These are phyloP conservation scores for Groenewaldozyma auringiensis DNA, from an alignment of 1,139 yeast species.

Conservation along the genomic window DNA sequence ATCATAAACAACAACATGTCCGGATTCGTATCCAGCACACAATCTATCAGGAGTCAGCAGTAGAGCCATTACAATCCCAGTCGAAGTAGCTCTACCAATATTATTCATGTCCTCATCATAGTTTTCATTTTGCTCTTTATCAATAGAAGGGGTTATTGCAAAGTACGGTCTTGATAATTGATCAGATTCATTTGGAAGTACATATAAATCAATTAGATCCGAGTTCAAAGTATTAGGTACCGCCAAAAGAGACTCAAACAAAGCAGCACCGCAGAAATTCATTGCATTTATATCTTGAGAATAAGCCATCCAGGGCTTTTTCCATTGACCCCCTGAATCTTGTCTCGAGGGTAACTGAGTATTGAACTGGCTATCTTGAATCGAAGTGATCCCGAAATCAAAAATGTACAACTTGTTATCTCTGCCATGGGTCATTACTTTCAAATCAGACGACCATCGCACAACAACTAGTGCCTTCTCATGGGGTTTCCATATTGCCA, in stretches of 20 bases:
- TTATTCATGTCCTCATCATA: not conserved
- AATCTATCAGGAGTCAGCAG: slow-evolving; percentile 18
- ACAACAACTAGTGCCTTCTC: slow-evolving; percentile 26
- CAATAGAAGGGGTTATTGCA: slow-evolving; percentile 9
- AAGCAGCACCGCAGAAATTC: slow-evolving; percentile 32
- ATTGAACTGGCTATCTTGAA: slow-evolving; percentile 11
- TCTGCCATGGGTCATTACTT: slow-evolving; percentile 34
- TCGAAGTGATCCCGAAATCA: slow-evolving; percentile 15
- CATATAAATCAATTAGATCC: slow-evolving; percentile 31
- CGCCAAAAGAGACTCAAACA: slow-evolving; percentile 23
- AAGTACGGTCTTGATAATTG: slow-evolving; percentile 10
- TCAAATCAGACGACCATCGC: slow-evolving; percentile 18
- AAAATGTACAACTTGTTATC: slow-evolving; percentile 31
- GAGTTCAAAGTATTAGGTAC: slow-evolving; percentile 34
- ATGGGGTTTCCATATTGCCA: slow-evolving; percentile 32
- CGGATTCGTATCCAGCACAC: slow-evolving; percentile 36
- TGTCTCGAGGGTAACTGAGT: slow-evolving; percentile 15
- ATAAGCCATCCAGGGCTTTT: slow-evolving; percentile 31
- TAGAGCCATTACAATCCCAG: slow-evolving; percentile 35
- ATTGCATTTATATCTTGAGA: slow-evolving; percentile 34
- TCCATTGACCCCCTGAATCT: slow-evolving; percentile 17
- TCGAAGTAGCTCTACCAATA: not conserved
- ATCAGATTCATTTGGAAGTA: slow-evolving; percentile 11
- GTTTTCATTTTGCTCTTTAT: not conserved
- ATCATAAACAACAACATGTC: slow-evolving; percentile 28